These are phyloP conservation scores for Barnettozyma pratensis DNA, from an alignment of 805 yeast genomes.

Conservation along the genomic window DNA sequence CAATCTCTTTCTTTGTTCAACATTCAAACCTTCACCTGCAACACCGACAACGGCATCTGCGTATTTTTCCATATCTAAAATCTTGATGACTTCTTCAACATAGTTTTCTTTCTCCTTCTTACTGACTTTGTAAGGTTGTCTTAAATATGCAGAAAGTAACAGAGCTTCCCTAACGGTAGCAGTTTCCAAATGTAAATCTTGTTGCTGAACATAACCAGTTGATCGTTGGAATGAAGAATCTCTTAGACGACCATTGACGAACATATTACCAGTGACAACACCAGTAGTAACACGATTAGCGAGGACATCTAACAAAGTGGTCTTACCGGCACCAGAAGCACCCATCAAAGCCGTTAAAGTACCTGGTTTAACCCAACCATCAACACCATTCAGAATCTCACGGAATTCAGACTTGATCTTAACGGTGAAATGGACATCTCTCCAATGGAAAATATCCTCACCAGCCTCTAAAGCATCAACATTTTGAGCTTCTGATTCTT, in stretches of 20 bases:
- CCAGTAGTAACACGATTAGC: constrained; percentile 70
- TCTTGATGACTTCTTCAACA: constrained; percentile 58
- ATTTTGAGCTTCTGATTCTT: constrained; percentile 13
- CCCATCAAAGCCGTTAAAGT: constrained; percentile 77
- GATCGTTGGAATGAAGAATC: constrained; percentile 57
- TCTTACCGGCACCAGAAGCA: constrained; percentile 79
- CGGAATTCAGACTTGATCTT: constrained; percentile 56
- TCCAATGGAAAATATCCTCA: constrained; percentile 69
- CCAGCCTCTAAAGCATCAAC: constrained; percentile 29
- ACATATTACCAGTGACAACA: constrained; percentile 63
- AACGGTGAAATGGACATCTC: constrained; percentile 66
- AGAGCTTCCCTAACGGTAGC: constrained; percentile 72
- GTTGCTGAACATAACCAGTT: constrained; percentile 65
- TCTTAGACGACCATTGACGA: constrained; percentile 58
- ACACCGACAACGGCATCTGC: constrained; percentile 74
- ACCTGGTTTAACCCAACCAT: constrained; percentile 83
- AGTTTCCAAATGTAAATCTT: constrained; percentile 61
- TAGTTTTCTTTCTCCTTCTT: constrained; percentile 54
- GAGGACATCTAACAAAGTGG: constrained; percentile 65
- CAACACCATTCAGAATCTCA: constrained; percentile 57
- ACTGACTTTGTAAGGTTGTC: constrained; percentile 54
- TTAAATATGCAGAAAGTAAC: constrained; percentile 57
- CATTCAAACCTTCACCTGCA: constrained; percentile 64
- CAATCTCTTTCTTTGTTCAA: constrained; percentile 60
- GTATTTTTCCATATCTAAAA: constrained; percentile 58